Base-by-base conservation (phyloP, 345 rosid genomes). In the Angophora floribunda region DNA sequence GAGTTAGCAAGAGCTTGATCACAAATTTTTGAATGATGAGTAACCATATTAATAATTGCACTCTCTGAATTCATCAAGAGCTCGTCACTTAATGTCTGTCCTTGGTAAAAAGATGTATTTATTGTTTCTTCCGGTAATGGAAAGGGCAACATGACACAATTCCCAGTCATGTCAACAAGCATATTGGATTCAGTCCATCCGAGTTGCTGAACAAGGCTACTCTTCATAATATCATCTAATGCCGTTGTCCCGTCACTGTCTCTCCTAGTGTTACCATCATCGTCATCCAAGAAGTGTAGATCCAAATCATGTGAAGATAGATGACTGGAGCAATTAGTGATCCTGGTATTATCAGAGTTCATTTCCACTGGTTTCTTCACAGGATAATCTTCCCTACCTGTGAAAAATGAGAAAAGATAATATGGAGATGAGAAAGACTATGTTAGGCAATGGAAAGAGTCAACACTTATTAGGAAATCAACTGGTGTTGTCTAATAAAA, bases 11-110 rank as follows among this genome's bases (percentile, higher is more conserved):
- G 52, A 51, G 88, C 67, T 84, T 89, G 90, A 86, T 89, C 79
- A 32, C 85, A 86, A 61, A 88, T 53, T 82, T 87, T 89, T 51
- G 88, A 59, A 88, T 89, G 90, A 59, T 89, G 90, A 45, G 84
- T 65, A 41, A 89, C 88, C 44, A 47, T 75, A 45, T 89, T 87
- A 70, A 89, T 78, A 78, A 87, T 75, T 24, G 90, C 80, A 78
- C 36, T 82, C 32, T 89, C 88, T 22, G 90, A 55, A 87, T 87
- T 89, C 45, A 63, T 70, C 59, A 86, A 75, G 51, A 82, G 86
- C 87, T 87, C 90, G 4, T 67, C 86, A 52, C 53, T 52, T 51
- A 57, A 89, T n/a, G n/a, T 80, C 67, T 70, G n/a, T 57, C 52
- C 86, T 32, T 61, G 90, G 51, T 50, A 67, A 84, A 51, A 51